Conservation (phyloP, 805 yeast genomes). For the Schwanniomyces pseudopolymorphus region DNA sequence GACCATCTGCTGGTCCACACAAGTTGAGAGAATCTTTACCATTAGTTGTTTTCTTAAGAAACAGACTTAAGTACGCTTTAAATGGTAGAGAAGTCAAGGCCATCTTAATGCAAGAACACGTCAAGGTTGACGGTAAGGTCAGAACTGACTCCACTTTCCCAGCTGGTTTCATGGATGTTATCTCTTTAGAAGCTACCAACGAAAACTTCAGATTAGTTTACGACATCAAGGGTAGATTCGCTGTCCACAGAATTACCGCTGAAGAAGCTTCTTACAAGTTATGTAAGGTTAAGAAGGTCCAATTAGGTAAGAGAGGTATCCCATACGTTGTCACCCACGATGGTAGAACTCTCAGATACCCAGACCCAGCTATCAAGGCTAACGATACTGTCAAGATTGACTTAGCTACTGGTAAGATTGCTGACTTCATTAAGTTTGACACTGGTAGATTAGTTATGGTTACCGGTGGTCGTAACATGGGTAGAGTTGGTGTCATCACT, state of each 20-base stretch:
- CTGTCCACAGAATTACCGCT: slow-evolving; percentile 98
- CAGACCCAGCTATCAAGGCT: slow-evolving; percentile 95
- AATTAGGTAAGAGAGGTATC: slow-evolving; percentile 96
- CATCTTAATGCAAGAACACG: slow-evolving; percentile 96
- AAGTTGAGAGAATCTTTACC: slow-evolving; percentile 98
- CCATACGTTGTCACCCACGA: slow-evolving; percentile 99
- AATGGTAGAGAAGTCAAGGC: slow-evolving; percentile 99
- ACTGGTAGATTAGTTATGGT: slow-evolving; percentile 43
- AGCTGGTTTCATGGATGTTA: slow-evolving; percentile 99
- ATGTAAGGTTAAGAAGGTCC: slow-evolving; percentile 97
- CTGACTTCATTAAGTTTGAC: slow-evolving; percentile 43
- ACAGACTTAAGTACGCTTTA: slow-evolving; percentile 98
- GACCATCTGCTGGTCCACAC: slow-evolving; percentile 99
- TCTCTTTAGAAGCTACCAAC: slow-evolving; percentile 95
- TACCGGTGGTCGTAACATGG: slow-evolving; percentile 45
- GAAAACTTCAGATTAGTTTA: slow-evolving; percentile 99
- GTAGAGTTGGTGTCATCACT: slow-evolving; percentile 42
- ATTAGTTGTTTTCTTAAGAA: slow-evolving; percentile 93
- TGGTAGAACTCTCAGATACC: slow-evolving; percentile 99
- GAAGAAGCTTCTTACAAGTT: slow-evolving; percentile 98
- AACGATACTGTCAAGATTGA: slow-evolving; percentile 98
- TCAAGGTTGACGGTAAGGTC: slow-evolving; percentile 98
- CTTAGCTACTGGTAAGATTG: slow-evolving; percentile 92
- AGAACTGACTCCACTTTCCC: slow-evolving; percentile 99
- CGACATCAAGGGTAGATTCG: slow-evolving; percentile 98